Percentiles rank a stretch among this genome's conserved stretches.
phyloP scores from a whole-genome alignment of 75 land plant genomes.

The Azolla pinnata region DNA sequence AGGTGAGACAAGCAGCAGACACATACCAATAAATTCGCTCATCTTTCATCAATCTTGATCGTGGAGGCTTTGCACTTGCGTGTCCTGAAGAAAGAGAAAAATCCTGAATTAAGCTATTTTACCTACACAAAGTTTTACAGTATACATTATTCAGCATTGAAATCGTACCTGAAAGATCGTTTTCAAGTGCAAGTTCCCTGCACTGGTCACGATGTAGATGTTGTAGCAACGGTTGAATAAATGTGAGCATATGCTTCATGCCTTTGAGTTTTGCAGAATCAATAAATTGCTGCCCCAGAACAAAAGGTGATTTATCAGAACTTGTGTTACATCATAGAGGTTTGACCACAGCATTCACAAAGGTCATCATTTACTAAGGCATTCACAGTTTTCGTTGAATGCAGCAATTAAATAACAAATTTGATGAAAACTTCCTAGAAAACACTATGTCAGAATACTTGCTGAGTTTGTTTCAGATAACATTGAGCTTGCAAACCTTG shows the following conservation, averaged over 20 bases:
- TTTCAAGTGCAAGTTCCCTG: conserved; percentile 45
- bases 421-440: too few relatives aligned
- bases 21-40: conserved; percentile 53
- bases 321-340: too few relatives aligned
- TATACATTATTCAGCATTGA: not conserved
- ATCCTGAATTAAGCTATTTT: not conserved
- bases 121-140: not conserved
- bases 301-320: too few relatives aligned
- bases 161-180: conserved; percentile 40
- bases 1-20: not conserved
- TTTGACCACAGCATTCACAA: conserved; percentile 1
- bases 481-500: too few relatives aligned
- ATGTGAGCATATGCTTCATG: conserved; percentile 27
- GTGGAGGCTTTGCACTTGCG: conserved; percentile 11
- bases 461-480: too few relatives aligned
- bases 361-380: too few relatives aligned
- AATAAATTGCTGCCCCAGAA: not conserved
- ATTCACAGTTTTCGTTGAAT: not conserved
- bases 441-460: too few relatives aligned
- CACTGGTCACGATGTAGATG: conserved; percentile 44
- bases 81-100: conserved; percentile 18
- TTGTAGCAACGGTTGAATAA: conserved; percentile 45
- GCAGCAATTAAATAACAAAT: not conserved
- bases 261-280: conserved; percentile 13
- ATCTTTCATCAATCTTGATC: conserved; percentile 7